Evolutionary conservation across 768 basidiomycete genomes (phyloP), one percentile per base, ranked within the genome.

Genomic region (Coprinopsis strossmayeri): DNA sequence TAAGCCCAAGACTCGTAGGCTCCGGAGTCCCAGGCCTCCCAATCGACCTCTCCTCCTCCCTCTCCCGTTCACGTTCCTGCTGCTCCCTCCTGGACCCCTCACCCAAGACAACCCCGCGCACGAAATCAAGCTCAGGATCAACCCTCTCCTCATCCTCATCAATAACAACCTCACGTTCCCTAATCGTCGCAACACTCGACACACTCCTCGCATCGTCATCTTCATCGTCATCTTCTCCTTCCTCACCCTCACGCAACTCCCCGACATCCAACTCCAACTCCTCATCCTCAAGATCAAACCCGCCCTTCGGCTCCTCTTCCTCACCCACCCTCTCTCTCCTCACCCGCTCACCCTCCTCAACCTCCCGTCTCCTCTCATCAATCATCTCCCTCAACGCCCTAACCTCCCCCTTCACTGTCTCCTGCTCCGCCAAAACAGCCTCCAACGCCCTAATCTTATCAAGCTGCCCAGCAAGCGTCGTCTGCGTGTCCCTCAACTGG

Each of bases 361-460:
- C 61, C 44, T 84, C 81, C 15, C 72, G 70, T 57, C 79, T 73
- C 38, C 78, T 77, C 49, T 77, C 74, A 53, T 88, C 84, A 68
- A 91, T 77, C 57, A 86, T 65, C 41, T 87, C 83, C 12, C 87
- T 72, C 45, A 98, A 69, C 2, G 73, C 69, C 30, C 76, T 69
- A 2, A 98, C 81, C 57, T 98, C 93, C 24, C 72, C 70, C 63
- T 86, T 86, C 59, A 96, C 79, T 5, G 68, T 70, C 49, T 96
- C 92, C 55, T 97, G 91, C 66, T 96, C 92, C 1, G 76, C 74
- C 32, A 95, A 71, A 53, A 89, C 77, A 25, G 73, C 78, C 59
- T 97, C 95, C 32, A 99, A 70, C 21, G 84, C 81, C 34, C 83
- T 80, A 45, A 94, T 84, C 64, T 73, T 91, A 53, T 92, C 88